phyloP scores from a whole-genome alignment of 2,329 filamentous ascomycete genomes.

The Colletotrichum eremochloae region DNA sequence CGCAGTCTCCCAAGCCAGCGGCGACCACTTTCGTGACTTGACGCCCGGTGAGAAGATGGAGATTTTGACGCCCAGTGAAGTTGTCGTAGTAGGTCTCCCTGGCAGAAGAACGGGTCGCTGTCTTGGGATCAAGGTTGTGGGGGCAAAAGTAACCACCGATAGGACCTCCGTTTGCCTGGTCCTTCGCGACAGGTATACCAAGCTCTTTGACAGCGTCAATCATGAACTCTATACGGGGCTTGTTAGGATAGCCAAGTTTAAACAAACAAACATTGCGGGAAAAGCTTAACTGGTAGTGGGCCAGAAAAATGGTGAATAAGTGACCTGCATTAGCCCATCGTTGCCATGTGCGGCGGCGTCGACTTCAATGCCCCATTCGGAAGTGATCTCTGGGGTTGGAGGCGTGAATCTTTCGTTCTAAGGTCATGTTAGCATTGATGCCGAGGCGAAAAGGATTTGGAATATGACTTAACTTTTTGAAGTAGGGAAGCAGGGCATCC shows the following conservation, averaged over 20 bases:
- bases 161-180: conserved; percentile 41
- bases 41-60: conserved; percentile 48
- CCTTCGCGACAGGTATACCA: conserved; percentile 39
- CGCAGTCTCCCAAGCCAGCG: conserved; percentile 19
- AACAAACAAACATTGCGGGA: too few relatives aligned
- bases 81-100: conserved; percentile 48
- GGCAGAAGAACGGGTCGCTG: conserved; percentile 47
- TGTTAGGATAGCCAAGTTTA: background rate
- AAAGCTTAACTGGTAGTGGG: conserved; percentile 45
- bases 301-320: conserved; percentile 51
- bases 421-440: background rate
- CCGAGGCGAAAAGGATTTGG: too few relatives aligned
- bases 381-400: conserved; percentile 44
- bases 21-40: conserved; percentile 47
- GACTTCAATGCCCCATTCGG: conserved; percentile 47
- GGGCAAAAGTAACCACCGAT: conserved; percentile 45
- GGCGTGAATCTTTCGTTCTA: conserved; percentile 45
- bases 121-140: conserved; percentile 45
- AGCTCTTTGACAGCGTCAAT: conserved; percentile 43
- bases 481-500: conserved; percentile 50
- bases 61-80: conserved; percentile 44
- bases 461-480: conserved; percentile 46
- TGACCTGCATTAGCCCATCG: conserved; percentile 47
- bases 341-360: conserved; percentile 47
- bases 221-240: conserved; percentile 34